Evolutionary conservation across 2,329 filamentous ascomycete species (phyloP), one percentile per base, ranked within the genome.

Genomic region (Diaporthe batatas): DNA sequence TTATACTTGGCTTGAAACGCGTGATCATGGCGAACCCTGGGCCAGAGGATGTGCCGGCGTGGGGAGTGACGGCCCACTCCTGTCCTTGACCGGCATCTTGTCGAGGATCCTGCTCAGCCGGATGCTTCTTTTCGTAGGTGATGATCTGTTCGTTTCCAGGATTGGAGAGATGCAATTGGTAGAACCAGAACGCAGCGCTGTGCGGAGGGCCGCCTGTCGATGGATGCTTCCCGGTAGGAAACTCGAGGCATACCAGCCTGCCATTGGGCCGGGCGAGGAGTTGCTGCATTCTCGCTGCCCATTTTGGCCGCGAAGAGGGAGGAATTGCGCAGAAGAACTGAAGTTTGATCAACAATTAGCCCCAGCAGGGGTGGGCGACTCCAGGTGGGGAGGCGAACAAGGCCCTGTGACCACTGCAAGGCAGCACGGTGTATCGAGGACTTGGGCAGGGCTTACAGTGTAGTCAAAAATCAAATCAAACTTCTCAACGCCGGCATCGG

Each of bases 391-490:
- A 29, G 29, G 29, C 2, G 29, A 29, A 29, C 29, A 29, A 3
- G 36, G 11, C 11, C 3, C 2, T 10, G 36, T 39, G 36, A 47
- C 18, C 18, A n/a, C n/a, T n/a, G n/a, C n/a, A 47, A 21, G 4
- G 42, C 42, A 44, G 6, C 36, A 39, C 11, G 44, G 18, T 3
- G 7, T 21, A 10, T 49, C 44, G 44, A 49, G 44, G 4, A 23
- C 1, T 3, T 11, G 44, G 21, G 47, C 3, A 25, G n/a, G 10
- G n/a, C 84, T 76, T 82, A 91, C 90, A 68, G 89, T 91, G 78
- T 91, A 91, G 77, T 91, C 90, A 79, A 87, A 91, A 59, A 91
- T 86, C 49, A 91, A 79, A 82, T 95, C 92, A 81, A 94, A 95
- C 55, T 82, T 84, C 64, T 82, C 79, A 29, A 82, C 80, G 29